Percentiles rank a stretch among this genome's conserved stretches.
phyloP scores from a whole-genome alignment of 2,329 filamentous ascomycete genomes.

The Lachnellula willkommii region DNA sequence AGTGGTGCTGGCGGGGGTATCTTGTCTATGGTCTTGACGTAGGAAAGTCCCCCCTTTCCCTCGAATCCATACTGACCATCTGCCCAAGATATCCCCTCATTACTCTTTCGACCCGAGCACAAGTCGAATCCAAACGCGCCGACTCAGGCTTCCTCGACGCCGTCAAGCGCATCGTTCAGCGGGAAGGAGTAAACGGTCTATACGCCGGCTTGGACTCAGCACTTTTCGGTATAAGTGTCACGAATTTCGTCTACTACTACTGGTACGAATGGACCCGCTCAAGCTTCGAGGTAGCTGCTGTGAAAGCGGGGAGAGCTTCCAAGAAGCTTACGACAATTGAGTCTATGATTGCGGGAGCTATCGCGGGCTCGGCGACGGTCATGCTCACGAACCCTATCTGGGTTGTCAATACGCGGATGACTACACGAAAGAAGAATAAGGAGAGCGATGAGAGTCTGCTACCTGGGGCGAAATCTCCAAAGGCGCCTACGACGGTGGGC shows the following conservation, averaged over 20 bases:
- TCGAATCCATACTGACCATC: slow-evolving; percentile 6
- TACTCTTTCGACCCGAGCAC: slow-evolving; percentile 92
- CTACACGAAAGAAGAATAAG: slow-evolving; percentile 64
- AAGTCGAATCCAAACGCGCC: slow-evolving; percentile 93
- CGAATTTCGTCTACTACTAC: slow-evolving; percentile 99
- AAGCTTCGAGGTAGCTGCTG: slow-evolving; percentile 75
- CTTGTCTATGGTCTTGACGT: slow-evolving; percentile 93
- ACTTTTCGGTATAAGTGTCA: slow-evolving; percentile 94
- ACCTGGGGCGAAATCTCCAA: slow-evolving; percentile 39
- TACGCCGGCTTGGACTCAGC: slow-evolving; percentile 93
- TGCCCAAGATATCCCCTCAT: slow-evolving; percentile 81
- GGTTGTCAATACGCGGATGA: slow-evolving; percentile 99
- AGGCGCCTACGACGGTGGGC: slow-evolving; percentile 67
- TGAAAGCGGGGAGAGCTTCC: slow-evolving; percentile 64
- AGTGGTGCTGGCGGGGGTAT: slow-evolving; percentile 91
- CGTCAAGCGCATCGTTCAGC: slow-evolving; percentile 78
- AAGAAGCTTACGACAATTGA: slow-evolving; percentile 86
- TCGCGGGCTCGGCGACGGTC: slow-evolving; percentile 91
- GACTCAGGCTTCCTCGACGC: slow-evolving; percentile 80
- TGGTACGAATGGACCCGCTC: slow-evolving; percentile 98
- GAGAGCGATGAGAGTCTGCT: slow-evolving; percentile 40
- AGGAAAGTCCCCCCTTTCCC: slow-evolving; percentile 31
- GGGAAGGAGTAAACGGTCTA: slow-evolving; percentile 82
- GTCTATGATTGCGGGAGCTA: slow-evolving; percentile 89
- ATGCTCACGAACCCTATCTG: slow-evolving; percentile 97